Percentiles rank a stretch among this genome's conserved stretches.
Evolutionary conservation across 2,329 filamentous ascomycete species (phyloP).

Genomic region (Mollisiaceae sp.): DNA sequence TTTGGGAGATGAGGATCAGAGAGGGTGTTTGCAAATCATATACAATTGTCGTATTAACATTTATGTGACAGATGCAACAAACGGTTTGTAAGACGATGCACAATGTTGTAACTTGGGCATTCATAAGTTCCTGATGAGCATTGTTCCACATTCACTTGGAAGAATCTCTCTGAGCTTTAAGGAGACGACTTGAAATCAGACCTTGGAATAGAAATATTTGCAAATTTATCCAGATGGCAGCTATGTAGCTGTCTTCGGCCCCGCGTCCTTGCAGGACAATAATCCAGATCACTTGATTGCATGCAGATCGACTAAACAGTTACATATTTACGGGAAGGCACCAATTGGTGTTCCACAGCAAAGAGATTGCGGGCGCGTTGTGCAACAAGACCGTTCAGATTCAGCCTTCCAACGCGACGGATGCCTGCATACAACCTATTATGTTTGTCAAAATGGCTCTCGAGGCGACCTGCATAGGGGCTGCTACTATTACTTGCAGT

Average conservation of each 20-base stretch:
- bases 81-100: slow-evolving; percentile 4
- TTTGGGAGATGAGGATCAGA: background rate
- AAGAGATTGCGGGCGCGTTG: slow-evolving; percentile 10
- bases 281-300: background rate
- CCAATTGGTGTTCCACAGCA: background rate
- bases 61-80: slow-evolving; percentile 3
- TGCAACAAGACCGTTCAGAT: background rate
- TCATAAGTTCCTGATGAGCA: no score
- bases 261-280: background rate
- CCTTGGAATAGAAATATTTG: background rate
- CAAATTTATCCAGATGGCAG: background rate
- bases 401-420: background rate
- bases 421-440: background rate
- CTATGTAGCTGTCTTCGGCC: background rate
- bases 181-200: no score
- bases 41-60: background rate
- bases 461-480: slow-evolving; percentile 8
- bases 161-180: background rate
- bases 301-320: background rate
- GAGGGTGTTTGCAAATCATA: background rate
- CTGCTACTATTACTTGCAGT: background rate
- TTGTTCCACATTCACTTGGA: background rate
- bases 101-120: background rate
- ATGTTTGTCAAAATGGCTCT: background rate
- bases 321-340: background rate